Conservation (phyloP, 306 rosid species). For the Delonix regia region DNA sequence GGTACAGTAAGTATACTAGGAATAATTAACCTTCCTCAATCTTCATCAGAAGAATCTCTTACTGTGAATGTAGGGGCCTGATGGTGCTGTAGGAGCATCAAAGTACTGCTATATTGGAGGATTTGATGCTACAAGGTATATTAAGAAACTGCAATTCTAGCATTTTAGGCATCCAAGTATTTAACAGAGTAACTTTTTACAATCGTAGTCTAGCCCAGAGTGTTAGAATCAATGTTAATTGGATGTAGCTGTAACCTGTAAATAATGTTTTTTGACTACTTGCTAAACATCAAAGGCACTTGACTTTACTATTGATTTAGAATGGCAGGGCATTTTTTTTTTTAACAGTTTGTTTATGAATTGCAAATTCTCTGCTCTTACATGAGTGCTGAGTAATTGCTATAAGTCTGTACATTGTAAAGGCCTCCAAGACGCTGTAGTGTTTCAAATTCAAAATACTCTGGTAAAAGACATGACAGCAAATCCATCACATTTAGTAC, state of each 20-base stretch:
- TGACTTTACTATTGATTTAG: conserved; percentile 18
- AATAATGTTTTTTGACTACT: background rate
- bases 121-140: conserved; percentile 97
- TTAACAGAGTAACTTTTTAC: background rate
- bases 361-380: conserved; percentile 9
- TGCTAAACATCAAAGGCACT: background rate
- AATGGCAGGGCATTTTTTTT: conserved; percentile 24
- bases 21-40: conserved; percentile 15
- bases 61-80: conserved; percentile 81
- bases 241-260: background rate
- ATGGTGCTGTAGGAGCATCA: conserved; percentile 94
- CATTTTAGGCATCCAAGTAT: background rate
- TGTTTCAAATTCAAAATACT: conserved; percentile 25
- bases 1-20: conserved; percentile 16
- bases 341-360: background rate
- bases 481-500: background rate
- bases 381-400: background rate
- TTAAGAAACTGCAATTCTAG: conserved; percentile 24
- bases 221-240: conserved; percentile 6
- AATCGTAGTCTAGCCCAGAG: background rate
- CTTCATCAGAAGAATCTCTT: conserved; percentile 33
- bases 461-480: conserved; percentile 16
- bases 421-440: background rate
- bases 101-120: conserved; percentile 98
- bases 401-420: background rate